These are phyloP conservation scores for Lepidium didymum DNA, from an alignment of 345 rosid genomes.

Conservation along the genomic window DNA sequence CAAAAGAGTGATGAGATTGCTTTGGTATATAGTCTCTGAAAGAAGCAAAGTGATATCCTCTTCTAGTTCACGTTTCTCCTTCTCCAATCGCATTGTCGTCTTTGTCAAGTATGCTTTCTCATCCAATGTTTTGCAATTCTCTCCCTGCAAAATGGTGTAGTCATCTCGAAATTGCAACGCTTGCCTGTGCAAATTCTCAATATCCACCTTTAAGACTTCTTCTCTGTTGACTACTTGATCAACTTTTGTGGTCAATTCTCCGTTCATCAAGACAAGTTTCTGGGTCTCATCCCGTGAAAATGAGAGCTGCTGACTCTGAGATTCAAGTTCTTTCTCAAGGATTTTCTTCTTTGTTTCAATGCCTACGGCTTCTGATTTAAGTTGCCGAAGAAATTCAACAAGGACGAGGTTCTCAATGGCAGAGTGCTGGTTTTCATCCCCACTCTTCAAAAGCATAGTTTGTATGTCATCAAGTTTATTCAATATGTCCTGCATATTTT, in stretches of 20 bases:
- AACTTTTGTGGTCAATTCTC: slow-evolving; percentile 46
- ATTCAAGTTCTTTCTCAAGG: slow-evolving; percentile 41
- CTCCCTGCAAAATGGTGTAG: slow-evolving; percentile 39
- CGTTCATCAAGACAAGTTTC: slow-evolving; percentile 35
- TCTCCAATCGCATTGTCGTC: slow-evolving; percentile 35
- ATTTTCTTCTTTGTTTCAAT: slow-evolving; percentile 40
- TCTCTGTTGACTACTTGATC: slow-evolving; percentile 49
- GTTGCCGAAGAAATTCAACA: slow-evolving; percentile 51
- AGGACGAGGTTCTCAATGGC: slow-evolving; percentile 57
- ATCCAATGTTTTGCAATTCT: slow-evolving; percentile 40
- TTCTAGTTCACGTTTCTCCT: slow-evolving; percentile 48
- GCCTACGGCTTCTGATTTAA: slow-evolving; percentile 50
- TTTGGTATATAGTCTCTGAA: slow-evolving; percentile 47
- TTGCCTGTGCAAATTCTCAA: slow-evolving; percentile 40
- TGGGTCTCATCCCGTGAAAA: slow-evolving; percentile 38
- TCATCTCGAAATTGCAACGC: slow-evolving; percentile 40
- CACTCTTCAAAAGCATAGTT: slow-evolving; percentile 36
- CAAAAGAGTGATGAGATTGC: slow-evolving; percentile 47
- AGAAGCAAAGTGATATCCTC: slow-evolving; percentile 47
- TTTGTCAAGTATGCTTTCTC: slow-evolving; percentile 45
- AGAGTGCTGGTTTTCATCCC: slow-evolving; percentile 51
- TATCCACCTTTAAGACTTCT: slow-evolving; percentile 48
- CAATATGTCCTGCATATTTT: slow-evolving; percentile 31
- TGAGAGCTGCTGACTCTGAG: slow-evolving; percentile 38
- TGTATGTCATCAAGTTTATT: slow-evolving; percentile 51